Evolutionary conservation across 805 yeast species (phyloP), one percentile per base, ranked within the genome.

Genomic region (Candida endomychidarum): DNA sequence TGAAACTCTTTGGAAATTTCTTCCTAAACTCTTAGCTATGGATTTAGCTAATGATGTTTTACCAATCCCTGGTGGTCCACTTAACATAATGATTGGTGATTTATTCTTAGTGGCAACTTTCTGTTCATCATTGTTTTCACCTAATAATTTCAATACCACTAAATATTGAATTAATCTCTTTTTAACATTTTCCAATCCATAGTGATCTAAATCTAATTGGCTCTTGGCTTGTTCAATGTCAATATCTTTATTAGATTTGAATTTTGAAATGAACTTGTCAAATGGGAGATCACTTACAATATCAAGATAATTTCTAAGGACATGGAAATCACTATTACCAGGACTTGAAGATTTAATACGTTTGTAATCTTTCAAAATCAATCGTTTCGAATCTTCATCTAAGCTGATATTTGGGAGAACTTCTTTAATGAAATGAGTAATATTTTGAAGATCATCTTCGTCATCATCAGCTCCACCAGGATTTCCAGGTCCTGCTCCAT

Each of bases 31-130:
- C 8, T 70, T 63, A 1, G 96, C 95, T 34, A 88, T 78, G 0
- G 95, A 84, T 53, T 80, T 80, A 4, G 96, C 96, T 41, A 88
- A 67, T 1, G 93, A 83, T 0, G 96, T 88, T 58, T 88, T 88
- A 20, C 96, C 96, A 10, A 87, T 93, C 25, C 96, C 96, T 0
- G 96, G 96, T 8, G 96, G 96, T 0, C 96, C 96, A 5, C 86
- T 87, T 42, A 88, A 72, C 60, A 88, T 69, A 29, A 88, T 60
- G 31, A 88, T 87, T 5, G 96, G 96, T 1, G 95, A 77, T 53
- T 67, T 72, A 46, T 67, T 67, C 39, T 57, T 54, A 31, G 57
- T 49, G 1, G 67, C 65, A 12, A 48, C 44, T 24, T 48, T 45
- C 22, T 48, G 46, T 12, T 64, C 70, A 1, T 70, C 70, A 44